Percentiles rank a stretch among this genome's conserved stretches.
phyloP scores from a whole-genome alignment of 2,329 filamentous ascomycete genomes.

The Emmonsia crescens region DNA sequence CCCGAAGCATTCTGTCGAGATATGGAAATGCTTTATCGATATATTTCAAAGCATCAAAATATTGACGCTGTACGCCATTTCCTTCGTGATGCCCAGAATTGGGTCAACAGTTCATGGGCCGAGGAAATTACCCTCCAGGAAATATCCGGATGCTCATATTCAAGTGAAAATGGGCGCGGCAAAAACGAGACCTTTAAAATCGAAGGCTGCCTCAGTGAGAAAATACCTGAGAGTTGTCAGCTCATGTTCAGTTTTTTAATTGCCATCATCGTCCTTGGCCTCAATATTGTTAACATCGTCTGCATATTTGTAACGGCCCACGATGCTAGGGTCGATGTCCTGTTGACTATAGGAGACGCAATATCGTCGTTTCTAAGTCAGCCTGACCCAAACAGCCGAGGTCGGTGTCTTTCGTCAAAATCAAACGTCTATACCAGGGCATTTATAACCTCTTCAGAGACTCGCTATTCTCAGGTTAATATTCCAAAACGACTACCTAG shows the following conservation, averaged over 20 bases:
- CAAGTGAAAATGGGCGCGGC: not conserved
- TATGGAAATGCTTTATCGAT: not conserved
- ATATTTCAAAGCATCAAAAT: not conserved
- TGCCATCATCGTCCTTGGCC: conserved; percentile 12
- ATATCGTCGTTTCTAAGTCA: conserved; percentile 27
- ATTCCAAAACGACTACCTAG: not conserved
- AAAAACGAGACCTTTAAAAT: not conserved
- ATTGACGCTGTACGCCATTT: not conserved
- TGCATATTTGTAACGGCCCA: conserved; percentile 3
- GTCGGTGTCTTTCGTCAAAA: conserved; percentile 17
- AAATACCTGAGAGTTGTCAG: conserved; percentile 13
- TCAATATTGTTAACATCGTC: conserved; percentile 1
- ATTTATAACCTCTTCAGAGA: not conserved
- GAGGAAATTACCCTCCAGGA: not conserved
- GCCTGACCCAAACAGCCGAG: conserved; percentile 21
- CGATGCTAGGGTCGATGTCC: not conserved
- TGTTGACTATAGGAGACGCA: conserved; percentile 23
- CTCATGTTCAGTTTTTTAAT: conserved; percentile 14
- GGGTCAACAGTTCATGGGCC: conserved; percentile 1
- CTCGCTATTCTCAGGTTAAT: conserved; percentile 1
- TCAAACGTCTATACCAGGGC: conserved; percentile 3
- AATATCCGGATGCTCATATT: not conserved
- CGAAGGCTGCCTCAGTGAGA: conserved; percentile 8
- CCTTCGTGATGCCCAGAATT: not conserved
- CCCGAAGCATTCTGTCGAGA: not conserved